These are phyloP conservation scores for Ophioceras dolichostomum DNA, from an alignment of 2,329 filamentous ascomycete genomes.

Conservation along the genomic window DNA sequence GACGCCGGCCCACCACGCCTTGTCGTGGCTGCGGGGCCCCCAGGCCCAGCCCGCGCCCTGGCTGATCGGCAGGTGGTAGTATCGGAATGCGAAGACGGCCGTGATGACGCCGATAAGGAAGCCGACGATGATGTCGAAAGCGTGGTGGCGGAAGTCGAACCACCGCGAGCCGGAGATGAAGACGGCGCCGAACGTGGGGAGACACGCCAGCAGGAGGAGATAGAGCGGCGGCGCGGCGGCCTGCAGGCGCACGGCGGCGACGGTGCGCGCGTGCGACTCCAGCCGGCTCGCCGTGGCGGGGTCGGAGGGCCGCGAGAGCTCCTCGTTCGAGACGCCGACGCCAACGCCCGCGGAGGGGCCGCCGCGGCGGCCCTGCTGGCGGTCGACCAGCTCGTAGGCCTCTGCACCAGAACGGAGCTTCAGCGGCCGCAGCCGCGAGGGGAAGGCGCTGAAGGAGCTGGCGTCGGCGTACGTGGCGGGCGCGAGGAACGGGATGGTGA, in stretches of 20 bases:
- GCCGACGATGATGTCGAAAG: constrained; percentile 87
- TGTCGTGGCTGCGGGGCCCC: constrained; percentile 60
- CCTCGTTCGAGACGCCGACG: constrained; percentile 7
- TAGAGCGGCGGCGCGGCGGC: constrained; percentile 77
- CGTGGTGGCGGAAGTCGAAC: constrained; percentile 81
- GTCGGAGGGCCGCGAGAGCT: constrained; percentile 17
- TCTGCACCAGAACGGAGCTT: constrained; percentile 21
- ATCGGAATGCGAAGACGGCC: constrained; percentile 66
- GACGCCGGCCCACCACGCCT: constrained; percentile 70
- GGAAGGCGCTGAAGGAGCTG: constrained; percentile 52
- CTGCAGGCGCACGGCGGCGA: constrained; percentile 50
- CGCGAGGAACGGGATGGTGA: constrained; percentile 58
- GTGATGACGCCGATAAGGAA: constrained; percentile 61
- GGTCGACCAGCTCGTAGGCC: constrained; percentile 17
- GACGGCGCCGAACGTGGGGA: constrained; percentile 62
- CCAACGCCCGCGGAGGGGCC: constrained; percentile 19
- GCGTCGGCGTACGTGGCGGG: constrained; percentile 31
- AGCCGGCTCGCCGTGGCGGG: constrained; percentile 16
- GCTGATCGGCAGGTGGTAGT: constrained; percentile 72
- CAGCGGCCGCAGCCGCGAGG: constrained; percentile 50
- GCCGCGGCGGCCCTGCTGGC: constrained; percentile 15
- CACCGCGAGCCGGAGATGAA: constrained; percentile 81
- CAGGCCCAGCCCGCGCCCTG: constrained; percentile 82
- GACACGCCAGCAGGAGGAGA: constrained; percentile 55
- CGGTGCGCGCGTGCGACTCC: constrained; percentile 21